Conservation (phyloP, 2,329 filamentous ascomycete species). For the Venturia effusa region DNA sequence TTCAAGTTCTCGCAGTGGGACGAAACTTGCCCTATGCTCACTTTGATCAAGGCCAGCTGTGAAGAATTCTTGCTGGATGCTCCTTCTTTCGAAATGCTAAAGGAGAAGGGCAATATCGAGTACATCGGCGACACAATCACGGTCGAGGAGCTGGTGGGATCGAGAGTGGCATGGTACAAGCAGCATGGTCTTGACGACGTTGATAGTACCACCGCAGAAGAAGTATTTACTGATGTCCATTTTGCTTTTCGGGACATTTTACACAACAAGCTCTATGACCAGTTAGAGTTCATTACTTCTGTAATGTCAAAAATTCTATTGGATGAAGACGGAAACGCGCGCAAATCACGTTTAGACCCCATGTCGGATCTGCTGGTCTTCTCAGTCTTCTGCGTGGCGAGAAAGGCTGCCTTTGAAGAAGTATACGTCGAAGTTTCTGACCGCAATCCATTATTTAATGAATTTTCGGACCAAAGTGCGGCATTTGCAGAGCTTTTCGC, state of each 20-base stretch:
- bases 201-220: slow-evolving; percentile 18
- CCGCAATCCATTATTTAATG: slow-evolving; percentile 49
- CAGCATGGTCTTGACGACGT: slow-evolving; percentile 20
- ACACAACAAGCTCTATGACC: slow-evolving; percentile 21
- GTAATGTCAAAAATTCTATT: slow-evolving; percentile 19
- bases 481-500: slow-evolving; percentile 55
- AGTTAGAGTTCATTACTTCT: slow-evolving; percentile 21
- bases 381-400: slow-evolving; percentile 46
- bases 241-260: slow-evolving; percentile 20
- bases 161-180: slow-evolving; percentile 25
- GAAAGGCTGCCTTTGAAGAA: slow-evolving; percentile 48
- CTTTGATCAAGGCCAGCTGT: slow-evolving; percentile 19
- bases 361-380: slow-evolving; percentile 44
- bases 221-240: slow-evolving; percentile 24
- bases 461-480: slow-evolving; percentile 51
- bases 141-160: slow-evolving; percentile 21
- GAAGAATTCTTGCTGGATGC: slow-evolving; percentile 24
- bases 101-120: slow-evolving; percentile 25
- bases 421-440: slow-evolving; percentile 53
- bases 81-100: slow-evolving; percentile 26
- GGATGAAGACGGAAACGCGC: slow-evolving; percentile 13
- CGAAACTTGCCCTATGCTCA: slow-evolving; percentile 21
- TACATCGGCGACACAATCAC: slow-evolving; percentile 21
- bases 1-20: slow-evolving; percentile 23
- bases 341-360: slow-evolving; percentile 16